Conservation (phyloP, 805 yeast species). For the Candida insectalens region DNA sequence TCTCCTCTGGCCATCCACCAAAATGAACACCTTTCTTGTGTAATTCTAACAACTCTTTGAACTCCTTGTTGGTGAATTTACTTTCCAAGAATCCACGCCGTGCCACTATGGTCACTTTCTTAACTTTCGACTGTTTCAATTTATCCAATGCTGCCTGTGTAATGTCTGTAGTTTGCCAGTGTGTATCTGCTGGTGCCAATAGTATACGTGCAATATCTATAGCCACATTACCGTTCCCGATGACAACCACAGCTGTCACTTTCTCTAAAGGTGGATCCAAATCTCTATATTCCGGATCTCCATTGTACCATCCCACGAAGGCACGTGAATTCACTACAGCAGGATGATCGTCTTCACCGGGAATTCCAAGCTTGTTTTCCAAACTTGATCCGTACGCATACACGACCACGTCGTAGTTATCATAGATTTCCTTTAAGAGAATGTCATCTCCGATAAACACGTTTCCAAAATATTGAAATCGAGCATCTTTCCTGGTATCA, state of each 20-base stretch:
- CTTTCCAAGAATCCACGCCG: conserved; percentile 80
- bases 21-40: conserved; percentile 36
- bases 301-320: conserved; percentile 96
- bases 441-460: conserved; percentile 56
- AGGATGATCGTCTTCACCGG: conserved; percentile 41
- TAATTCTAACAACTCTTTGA: conserved; percentile 71
- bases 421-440: conserved; percentile 34
- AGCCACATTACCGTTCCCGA: conserved; percentile 98
- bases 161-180: conserved; percentile 69
- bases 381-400: conserved; percentile 74
- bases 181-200: conserved; percentile 39
- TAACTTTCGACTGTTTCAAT: conserved; percentile 45
- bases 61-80: conserved; percentile 87
- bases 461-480: conserved; percentile 61
- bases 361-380: conserved; percentile 35
- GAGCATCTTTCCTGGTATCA: conserved; percentile 26
- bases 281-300: conserved; percentile 54
- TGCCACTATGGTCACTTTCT: conserved; percentile 64
- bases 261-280: conserved; percentile 49
- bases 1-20: conserved; percentile 34
- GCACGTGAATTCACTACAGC: conserved; percentile 76
- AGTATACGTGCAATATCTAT: conserved; percentile 80
- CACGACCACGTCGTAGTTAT: conserved; percentile 62
- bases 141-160: conserved; percentile 45
- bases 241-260: conserved; percentile 59